A percentile compares a stretch with the other conserved stretches of the same genome.
Conservation (phyloP, 352 stramenopile species). For the Stramenopiles sp. region DNA sequence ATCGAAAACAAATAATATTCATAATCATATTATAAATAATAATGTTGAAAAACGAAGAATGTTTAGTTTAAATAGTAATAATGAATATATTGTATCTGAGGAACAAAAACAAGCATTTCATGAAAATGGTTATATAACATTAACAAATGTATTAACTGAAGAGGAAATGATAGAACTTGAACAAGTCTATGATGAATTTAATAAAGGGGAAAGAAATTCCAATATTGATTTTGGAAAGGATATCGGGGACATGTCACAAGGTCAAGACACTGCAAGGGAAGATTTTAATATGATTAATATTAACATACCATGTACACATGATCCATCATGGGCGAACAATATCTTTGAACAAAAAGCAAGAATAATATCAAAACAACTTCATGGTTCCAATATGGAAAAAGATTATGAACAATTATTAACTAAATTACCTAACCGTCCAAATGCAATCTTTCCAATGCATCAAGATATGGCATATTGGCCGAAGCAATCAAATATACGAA, state of each 20-base stretch:
- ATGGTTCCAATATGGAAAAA: slow-evolving; percentile 26
- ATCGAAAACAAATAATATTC: no score
- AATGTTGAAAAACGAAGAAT: no score
- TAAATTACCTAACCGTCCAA: slow-evolving; percentile 25
- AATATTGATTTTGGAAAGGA: slow-evolving; percentile 22
- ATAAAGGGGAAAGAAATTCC: slow-evolving; percentile 25
- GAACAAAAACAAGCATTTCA: slow-evolving; percentile 27
- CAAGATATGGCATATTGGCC: slow-evolving; percentile 14
- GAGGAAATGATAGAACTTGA: slow-evolving; percentile 24
- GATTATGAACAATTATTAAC: slow-evolving; percentile 36
- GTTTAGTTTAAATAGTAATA: background rate
- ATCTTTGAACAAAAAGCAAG: slow-evolving; percentile 27
- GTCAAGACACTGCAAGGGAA: slow-evolving; percentile 26
- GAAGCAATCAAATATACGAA: slow-evolving; percentile 8
- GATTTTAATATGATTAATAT: slow-evolving; percentile 31
- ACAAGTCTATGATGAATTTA: slow-evolving; percentile 24
- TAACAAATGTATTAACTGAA: slow-evolving; percentile 26
- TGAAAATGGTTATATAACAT: slow-evolving; percentile 23
- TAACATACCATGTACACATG: slow-evolving; percentile 28
- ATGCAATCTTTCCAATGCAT: slow-evolving; percentile 30
- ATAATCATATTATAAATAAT: no score
- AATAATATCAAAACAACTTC: slow-evolving; percentile 25
- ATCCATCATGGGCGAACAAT: slow-evolving; percentile 27
- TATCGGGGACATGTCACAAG: slow-evolving; percentile 33
- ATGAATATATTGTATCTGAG: slow-evolving; percentile 24